Percentiles rank a stretch among this genome's conserved stretches.
Conservation (phyloP, 1,139 yeast genomes). For the Hansenula sp. region DNA sequence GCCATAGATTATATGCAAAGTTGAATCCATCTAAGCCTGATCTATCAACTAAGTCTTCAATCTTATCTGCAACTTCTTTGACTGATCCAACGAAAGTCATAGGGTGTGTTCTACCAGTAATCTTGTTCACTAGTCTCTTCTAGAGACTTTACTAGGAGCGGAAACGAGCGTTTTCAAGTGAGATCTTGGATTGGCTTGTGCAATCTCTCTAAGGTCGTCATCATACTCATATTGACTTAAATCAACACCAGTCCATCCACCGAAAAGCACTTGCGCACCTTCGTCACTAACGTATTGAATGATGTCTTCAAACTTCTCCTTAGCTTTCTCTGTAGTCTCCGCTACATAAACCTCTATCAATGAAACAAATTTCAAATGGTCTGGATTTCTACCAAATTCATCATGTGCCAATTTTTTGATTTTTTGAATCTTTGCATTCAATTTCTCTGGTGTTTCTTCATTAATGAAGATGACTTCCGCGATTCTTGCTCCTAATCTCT, state of each 20-base stretch:
- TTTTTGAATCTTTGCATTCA: constrained; percentile 17
- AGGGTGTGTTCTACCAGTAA: constrained; percentile 5
- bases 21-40: constrained; percentile 33
- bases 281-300: constrained; percentile 24
- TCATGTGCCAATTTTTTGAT: constrained; percentile 22
- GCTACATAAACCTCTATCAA: constrained; percentile 25
- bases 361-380: constrained; percentile 25
- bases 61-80: constrained; percentile 26
- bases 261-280: constrained; percentile 33
- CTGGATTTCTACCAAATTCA: constrained; percentile 23
- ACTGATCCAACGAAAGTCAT: constrained; percentile 25
- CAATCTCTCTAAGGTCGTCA: constrained; percentile 26
- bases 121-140: constrained; percentile 22
- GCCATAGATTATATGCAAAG: constrained; percentile 26
- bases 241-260: constrained; percentile 36
- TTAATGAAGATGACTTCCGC: constrained; percentile 39
- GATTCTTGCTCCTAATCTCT: constrained; percentile 38
- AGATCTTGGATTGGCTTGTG: not conserved
- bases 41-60: constrained; percentile 28
- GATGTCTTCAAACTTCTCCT: constrained; percentile 21
- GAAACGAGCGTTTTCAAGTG: not conserved
- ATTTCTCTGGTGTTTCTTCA: constrained; percentile 21
- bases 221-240: constrained; percentile 28
- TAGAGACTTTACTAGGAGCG: constrained; percentile 1
- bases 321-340: constrained; percentile 29